Evolutionary conservation across 1,284 basidiomycete species (phyloP).

Genomic region (Irpex sp.): DNA sequence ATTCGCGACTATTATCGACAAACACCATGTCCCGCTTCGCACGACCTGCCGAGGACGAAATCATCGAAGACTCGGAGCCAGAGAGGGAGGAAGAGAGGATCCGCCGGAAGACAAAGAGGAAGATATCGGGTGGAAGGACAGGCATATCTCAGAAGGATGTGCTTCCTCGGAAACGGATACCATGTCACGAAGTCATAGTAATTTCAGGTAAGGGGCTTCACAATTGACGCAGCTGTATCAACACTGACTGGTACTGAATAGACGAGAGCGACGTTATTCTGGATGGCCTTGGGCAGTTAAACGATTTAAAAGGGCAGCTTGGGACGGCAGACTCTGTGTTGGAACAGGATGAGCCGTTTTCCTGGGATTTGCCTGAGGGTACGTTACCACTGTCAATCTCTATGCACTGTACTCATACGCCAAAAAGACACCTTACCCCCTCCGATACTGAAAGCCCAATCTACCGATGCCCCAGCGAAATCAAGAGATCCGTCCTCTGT

Average conservation of each 20-base stretch:
- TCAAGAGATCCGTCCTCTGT: background rate
- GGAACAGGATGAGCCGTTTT: no score
- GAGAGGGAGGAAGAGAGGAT: constrained; percentile 50
- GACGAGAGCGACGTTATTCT: background rate
- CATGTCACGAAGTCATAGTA: background rate
- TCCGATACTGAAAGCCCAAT: background rate
- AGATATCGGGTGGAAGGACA: constrained; percentile 7
- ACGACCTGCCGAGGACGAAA: constrained; percentile 26
- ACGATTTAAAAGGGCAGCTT: no score
- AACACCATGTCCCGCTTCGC: background rate
- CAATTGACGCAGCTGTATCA: no score
- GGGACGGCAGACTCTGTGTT: no score
- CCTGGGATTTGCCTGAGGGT: no score
- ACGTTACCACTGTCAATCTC: no score
- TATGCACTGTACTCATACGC: no score
- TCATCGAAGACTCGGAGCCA: constrained; percentile 67
- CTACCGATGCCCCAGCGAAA: background rate
- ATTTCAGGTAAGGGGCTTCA: background rate
- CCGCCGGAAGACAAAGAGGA: constrained; percentile 18
- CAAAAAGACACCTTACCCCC: background rate
- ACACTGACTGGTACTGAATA: no score
- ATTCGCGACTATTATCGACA: background rate
- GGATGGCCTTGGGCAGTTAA: no score
- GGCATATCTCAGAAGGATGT: background rate
- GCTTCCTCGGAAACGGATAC: background rate